Percentiles rank a stretch among this genome's conserved stretches.
These are phyloP conservation scores for Corchorus olitorius DNA, from an alignment of 345 rosid species.

Conservation along the genomic window DNA sequence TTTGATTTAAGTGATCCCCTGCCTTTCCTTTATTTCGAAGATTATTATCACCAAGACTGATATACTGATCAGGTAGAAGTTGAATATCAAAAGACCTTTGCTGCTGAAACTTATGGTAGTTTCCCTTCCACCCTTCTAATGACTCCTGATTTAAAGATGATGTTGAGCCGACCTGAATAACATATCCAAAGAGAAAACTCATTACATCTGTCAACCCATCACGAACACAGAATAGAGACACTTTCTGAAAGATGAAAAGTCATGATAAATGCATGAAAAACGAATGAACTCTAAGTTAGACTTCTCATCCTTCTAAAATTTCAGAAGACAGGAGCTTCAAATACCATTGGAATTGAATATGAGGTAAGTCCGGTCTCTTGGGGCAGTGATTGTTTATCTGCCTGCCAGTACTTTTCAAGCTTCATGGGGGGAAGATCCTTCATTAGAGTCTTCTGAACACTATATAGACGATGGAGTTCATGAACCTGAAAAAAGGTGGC, in stretches of 20 bases:
- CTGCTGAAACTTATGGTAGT: slow-evolving; percentile 25
- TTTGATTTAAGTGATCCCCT: slow-evolving; percentile 14
- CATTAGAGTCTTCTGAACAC: slow-evolving; percentile 43
- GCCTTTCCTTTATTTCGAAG: slow-evolving; percentile 20
- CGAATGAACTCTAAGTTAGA: slow-evolving; percentile 6
- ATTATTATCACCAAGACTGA: slow-evolving; percentile 22
- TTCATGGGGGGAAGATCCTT: slow-evolving; percentile 30
- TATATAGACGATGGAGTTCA: slow-evolving; percentile 47
- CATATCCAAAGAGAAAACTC: not conserved
- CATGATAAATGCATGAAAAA: not conserved
- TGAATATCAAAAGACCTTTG: slow-evolving; percentile 32
- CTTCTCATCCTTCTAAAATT: not conserved
- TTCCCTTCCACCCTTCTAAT: slow-evolving; percentile 16
- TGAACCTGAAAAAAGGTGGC: slow-evolving; percentile 36
- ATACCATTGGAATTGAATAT: slow-evolving; percentile 28
- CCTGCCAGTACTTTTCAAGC: slow-evolving; percentile 26
- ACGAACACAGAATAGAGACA: not conserved
- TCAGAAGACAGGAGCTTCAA: not conserved
- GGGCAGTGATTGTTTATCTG: slow-evolving; percentile 21
- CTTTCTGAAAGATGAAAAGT: not conserved
- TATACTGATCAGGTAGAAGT: slow-evolving; percentile 37
- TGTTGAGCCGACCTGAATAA: slow-evolving; percentile 33
- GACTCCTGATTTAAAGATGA: slow-evolving; percentile 18
- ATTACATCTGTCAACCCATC: slow-evolving; percentile 5
- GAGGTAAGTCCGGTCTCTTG: slow-evolving; percentile 25